These are phyloP conservation scores for Calocera viscosa DNA, from an alignment of 768 basidiomycete species.

Conservation along the genomic window DNA sequence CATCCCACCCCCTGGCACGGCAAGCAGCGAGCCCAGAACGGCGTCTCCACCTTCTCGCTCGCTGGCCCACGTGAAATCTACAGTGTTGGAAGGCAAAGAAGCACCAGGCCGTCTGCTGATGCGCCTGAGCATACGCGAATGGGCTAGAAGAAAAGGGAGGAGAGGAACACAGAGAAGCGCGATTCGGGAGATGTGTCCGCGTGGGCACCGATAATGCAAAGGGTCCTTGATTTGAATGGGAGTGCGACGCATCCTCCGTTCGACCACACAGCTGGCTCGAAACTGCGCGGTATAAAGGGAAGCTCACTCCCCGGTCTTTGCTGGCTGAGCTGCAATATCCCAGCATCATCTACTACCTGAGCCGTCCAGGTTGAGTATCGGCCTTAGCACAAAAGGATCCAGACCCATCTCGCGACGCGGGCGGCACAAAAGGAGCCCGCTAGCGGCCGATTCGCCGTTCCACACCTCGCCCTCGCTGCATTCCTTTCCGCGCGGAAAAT, in stretches of 20 bases:
- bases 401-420: not conserved
- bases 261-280: too few species aligned
- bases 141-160: not conserved
- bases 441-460: not conserved
- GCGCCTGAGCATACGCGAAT: not conserved
- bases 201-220: not conserved
- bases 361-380: not conserved
- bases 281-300: too few species aligned
- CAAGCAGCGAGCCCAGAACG: not conserved
- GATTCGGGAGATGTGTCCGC: constrained; percentile 5
- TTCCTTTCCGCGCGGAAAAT: not conserved
- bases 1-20: not conserved
- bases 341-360: not conserved
- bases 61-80: not conserved
- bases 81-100: not conserved
- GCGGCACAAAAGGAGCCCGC: not conserved
- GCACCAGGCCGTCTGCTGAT: not conserved
- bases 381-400: not conserved
- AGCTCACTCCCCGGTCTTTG: too few species aligned
- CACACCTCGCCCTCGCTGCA: not conserved
- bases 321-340: not conserved
- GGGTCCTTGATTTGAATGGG: not conserved
- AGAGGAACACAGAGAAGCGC: not conserved
- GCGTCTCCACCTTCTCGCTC: not conserved
- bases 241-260: too few species aligned